Evolutionary conservation across 495 filamentous ascomycete genomes (phyloP).

Genomic region (Penicillium coprophilum): DNA sequence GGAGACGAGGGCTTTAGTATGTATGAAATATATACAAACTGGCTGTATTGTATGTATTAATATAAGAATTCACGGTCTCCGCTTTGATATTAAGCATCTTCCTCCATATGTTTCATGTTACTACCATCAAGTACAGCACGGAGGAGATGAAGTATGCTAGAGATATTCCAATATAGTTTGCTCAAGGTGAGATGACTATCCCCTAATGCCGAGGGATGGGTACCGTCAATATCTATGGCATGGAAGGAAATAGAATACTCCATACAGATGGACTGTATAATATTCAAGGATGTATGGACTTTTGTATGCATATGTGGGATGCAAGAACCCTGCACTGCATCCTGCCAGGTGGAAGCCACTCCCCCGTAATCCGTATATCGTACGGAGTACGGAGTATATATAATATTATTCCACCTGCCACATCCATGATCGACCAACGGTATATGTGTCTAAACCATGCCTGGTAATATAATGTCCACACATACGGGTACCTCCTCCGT

Average conservation of each 20-base stretch:
- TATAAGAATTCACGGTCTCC: background rate
- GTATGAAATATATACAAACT: background rate
- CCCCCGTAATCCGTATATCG: too few species aligned
- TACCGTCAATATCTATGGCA: too few species aligned
- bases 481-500: too few species aligned
- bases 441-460: background rate
- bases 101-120: background rate
- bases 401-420: background rate
- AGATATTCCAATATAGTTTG: background rate
- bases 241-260: too few species aligned
- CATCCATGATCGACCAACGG: background rate
- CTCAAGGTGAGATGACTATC: background rate
- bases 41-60: background rate
- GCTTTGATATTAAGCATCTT: background rate
- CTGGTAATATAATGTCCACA: background rate
- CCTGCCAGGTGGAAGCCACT: constrained; percentile 1
- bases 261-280: too few species aligned
- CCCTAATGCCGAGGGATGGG: too few species aligned
- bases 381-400: too few species aligned
- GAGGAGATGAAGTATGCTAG: too few species aligned
- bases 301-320: background rate
- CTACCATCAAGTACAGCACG: too few species aligned
- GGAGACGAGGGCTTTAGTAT: too few species aligned
- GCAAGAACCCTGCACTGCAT: constrained; percentile 3
- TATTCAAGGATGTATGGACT: background rate